Conservation (phyloP, 2,329 filamentous ascomycete genomes). For the Fusarium sp. region DNA sequence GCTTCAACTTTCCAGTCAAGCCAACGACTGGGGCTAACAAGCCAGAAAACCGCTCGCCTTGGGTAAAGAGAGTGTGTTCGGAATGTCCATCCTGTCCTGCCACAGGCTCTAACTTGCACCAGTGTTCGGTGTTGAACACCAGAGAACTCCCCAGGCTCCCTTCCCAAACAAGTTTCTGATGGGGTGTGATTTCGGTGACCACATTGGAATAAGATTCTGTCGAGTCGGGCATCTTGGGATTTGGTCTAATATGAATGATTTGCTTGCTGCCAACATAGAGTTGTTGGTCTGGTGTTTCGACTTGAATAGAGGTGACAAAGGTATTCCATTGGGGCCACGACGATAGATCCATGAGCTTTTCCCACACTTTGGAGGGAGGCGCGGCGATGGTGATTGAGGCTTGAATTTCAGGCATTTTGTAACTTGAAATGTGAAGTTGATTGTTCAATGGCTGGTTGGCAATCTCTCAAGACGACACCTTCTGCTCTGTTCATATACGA, state of each 20-base stretch:
- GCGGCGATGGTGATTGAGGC: constrained; percentile 17
- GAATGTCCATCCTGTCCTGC: rapidly evolving
- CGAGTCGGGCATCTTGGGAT: neutral
- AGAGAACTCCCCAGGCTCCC: neutral
- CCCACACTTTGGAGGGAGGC: neutral
- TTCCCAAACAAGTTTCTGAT: constrained; percentile 12
- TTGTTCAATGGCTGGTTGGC: no score
- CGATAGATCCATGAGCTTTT: neutral
- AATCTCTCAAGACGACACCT: no score
- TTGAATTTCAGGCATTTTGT: constrained; percentile 16
- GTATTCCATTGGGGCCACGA: constrained; percentile 27
- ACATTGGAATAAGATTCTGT: constrained; percentile 7
- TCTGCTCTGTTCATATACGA: no score
- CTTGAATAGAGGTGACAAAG: constrained; percentile 16
- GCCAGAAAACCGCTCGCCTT: constrained; percentile 18
- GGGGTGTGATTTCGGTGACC: neutral
- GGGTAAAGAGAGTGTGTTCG: constrained; percentile 2
- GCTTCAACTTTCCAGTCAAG: neutral
- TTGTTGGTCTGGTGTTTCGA: neutral
- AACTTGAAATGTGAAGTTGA: neutral
- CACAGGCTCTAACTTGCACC: neutral
- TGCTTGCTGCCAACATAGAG: constrained; percentile 20
- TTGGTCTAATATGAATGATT: constrained; percentile 4
- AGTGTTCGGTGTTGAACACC: constrained; percentile 12
- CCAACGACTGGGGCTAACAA: neutral